These are phyloP conservation scores for Penicillium atrosanguineum DNA, from an alignment of 495 filamentous ascomycete species.

Conservation along the genomic window DNA sequence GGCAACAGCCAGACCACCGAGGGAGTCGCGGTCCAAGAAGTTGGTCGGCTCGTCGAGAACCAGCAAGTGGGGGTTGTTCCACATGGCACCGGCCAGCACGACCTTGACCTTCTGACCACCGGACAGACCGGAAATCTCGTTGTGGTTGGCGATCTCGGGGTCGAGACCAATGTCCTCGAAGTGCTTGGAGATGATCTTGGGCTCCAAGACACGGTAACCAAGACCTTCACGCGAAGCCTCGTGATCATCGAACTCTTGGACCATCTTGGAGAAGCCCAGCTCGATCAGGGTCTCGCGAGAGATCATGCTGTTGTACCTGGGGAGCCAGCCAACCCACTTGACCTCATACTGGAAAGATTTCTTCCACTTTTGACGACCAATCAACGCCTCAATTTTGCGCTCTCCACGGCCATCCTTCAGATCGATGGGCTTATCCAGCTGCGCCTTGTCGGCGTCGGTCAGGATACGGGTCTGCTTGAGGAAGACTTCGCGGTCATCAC, in stretches of 20 bases:
- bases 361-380: constrained; percentile 98
- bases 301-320: constrained; percentile 89
- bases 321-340: constrained; percentile 85
- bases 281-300: constrained; percentile 88
- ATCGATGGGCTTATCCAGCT: constrained; percentile 87
- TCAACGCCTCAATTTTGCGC: constrained; percentile 79
- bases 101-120: constrained; percentile 99
- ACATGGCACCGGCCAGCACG: constrained; percentile 95
- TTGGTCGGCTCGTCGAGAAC: constrained; percentile 99
- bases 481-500: constrained; percentile 93
- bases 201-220: constrained; percentile 87
- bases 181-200: constrained; percentile 92
- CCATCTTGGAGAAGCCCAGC: constrained; percentile 83
- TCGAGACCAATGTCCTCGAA: constrained; percentile 96
- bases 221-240: constrained; percentile 96
- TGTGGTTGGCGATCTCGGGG: constrained; percentile 97
- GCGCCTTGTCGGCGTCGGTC: constrained; percentile 76
- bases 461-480: constrained; percentile 96
- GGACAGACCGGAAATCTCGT: constrained; percentile 93
- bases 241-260: constrained; percentile 98
- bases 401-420: constrained; percentile 75
- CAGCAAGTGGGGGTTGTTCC: constrained; percentile 97
- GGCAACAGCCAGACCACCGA: constrained; percentile 91
- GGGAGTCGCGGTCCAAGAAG: constrained; percentile 96
- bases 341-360: constrained; percentile 99